These are phyloP conservation scores for Eimeria maxima DNA, from an alignment of 169 alveolate genomes.

Conservation along the genomic window DNA sequence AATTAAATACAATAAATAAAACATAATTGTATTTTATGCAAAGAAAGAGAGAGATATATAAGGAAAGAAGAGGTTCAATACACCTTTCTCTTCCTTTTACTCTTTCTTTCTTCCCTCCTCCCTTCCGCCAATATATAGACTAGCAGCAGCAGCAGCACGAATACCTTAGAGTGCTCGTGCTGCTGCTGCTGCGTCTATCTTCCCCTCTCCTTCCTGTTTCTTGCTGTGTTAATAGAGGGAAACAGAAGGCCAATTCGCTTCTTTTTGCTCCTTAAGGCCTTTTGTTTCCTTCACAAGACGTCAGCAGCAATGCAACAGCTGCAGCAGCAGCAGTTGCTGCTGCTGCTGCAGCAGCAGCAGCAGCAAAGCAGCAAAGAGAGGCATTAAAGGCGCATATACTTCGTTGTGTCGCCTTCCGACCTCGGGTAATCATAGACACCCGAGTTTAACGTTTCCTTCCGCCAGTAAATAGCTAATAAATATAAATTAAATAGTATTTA, in stretches of 20 bases:
- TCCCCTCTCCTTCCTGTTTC: background rate
- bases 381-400: too few relatives aligned
- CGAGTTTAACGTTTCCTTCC: background rate
- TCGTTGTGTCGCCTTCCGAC: background rate
- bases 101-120: background rate
- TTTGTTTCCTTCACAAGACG: background rate
- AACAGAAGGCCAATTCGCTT: background rate
- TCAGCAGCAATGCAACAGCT: too few relatives aligned
- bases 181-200: slow-evolving; percentile 1
- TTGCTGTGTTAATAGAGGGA: background rate
- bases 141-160: slow-evolving; percentile 11
- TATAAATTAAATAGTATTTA: too few relatives aligned
- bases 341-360: too few relatives aligned
- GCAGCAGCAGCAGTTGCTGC: too few relatives aligned
- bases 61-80: too few relatives aligned
- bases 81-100: too few relatives aligned
- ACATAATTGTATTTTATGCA: too few relatives aligned
- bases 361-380: background rate
- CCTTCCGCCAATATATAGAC: background rate
- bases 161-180: background rate
- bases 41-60: too few relatives aligned
- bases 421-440: background rate
- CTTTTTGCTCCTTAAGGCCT: background rate
- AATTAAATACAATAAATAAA: too few relatives aligned
- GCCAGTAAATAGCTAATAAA: background rate